Conservation (phyloP, 805 yeast species). For the Metahyphopichia silvanorum region DNA sequence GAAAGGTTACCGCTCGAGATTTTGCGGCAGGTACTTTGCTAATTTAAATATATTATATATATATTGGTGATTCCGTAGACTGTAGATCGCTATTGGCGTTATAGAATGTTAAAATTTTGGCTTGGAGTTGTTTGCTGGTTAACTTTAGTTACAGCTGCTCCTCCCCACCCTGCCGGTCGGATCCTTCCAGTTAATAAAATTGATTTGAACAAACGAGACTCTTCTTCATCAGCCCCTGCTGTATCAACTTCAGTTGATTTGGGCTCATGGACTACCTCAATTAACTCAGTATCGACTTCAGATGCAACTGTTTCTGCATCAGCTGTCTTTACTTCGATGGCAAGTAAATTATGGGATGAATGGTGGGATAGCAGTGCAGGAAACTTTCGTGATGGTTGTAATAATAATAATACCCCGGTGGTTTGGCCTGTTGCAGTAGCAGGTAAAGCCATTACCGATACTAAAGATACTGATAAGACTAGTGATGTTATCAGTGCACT, state of each 20-base stretch:
- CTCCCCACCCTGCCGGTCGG: no score
- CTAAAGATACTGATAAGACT: slow-evolving; percentile 4
- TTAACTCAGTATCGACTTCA: slow-evolving; percentile 10
- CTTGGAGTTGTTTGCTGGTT: no score
- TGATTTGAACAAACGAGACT: not conserved
- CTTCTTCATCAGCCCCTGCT: no score
- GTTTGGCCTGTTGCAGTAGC: slow-evolving; percentile 25
- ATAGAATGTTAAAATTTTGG: no score
- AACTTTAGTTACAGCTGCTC: no score
- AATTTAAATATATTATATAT: no score
- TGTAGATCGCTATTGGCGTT: no score
- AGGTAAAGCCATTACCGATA: slow-evolving; percentile 13
- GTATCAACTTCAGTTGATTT: slow-evolving; percentile 1
- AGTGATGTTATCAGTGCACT: slow-evolving; percentile 9
- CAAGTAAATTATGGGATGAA: slow-evolving; percentile 8
- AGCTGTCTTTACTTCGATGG: slow-evolving; percentile 8
- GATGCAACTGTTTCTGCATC: slow-evolving; percentile 10
- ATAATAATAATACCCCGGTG: slow-evolving; percentile 9
- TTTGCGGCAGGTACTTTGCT: no score
- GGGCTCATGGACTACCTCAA: slow-evolving; percentile 5
- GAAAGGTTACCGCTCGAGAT: no score
- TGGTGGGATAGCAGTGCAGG: slow-evolving; percentile 9
- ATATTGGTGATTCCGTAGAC: no score
- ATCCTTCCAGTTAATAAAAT: no score
- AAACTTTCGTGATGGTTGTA: slow-evolving; percentile 14